phyloP scores from a whole-genome alignment of 495 filamentous ascomycete genomes.

The Penicillium dipodomyicola region DNA sequence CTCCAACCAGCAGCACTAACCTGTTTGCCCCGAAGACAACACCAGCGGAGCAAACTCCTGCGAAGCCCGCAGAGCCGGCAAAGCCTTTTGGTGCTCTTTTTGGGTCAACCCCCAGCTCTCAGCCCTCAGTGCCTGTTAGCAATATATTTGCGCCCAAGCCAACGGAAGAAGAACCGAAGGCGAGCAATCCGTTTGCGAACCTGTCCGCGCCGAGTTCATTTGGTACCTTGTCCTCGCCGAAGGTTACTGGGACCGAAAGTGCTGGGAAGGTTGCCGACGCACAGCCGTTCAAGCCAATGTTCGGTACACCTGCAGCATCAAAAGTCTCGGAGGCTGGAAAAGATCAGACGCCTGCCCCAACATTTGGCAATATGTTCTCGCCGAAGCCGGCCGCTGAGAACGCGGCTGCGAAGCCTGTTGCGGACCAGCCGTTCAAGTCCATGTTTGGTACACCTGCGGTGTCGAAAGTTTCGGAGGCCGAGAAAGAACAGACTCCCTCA shows the following conservation, averaged over 20 bases:
- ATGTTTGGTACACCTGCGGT: constrained; percentile 6
- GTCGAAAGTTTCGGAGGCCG: background rate
- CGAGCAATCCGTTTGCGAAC: constrained; percentile 11
- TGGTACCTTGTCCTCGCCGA: background rate
- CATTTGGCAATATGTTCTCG: constrained; percentile 16
- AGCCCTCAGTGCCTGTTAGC: constrained; percentile 4
- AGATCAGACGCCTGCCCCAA: background rate
- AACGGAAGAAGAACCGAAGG: background rate
- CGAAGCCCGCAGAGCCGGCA: constrained; percentile 5
- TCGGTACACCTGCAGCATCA: constrained; percentile 4
- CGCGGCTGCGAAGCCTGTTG: constrained; percentile 2
- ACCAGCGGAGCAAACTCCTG: background rate
- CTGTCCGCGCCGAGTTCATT: constrained; percentile 3
- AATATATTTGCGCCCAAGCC: constrained; percentile 10
- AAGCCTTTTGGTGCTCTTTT: constrained; percentile 8
- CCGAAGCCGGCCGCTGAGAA: constrained; percentile 10
- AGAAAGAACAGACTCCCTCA: background rate
- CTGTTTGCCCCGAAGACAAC: constrained; percentile 7
- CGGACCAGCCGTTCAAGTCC: constrained; percentile 4
- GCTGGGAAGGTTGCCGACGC: constrained; percentile 2
- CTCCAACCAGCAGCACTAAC: background rate
- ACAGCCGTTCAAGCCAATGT: constrained; percentile 5
- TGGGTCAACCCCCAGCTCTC: constrained; percentile 3
- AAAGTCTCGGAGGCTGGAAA: constrained; percentile 1
- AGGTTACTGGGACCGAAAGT: constrained; percentile 5